Evolutionary conservation across 2,329 filamentous ascomycete species (phyloP), one percentile per base, ranked within the genome.

Genomic region (Cercospora sp.): DNA sequence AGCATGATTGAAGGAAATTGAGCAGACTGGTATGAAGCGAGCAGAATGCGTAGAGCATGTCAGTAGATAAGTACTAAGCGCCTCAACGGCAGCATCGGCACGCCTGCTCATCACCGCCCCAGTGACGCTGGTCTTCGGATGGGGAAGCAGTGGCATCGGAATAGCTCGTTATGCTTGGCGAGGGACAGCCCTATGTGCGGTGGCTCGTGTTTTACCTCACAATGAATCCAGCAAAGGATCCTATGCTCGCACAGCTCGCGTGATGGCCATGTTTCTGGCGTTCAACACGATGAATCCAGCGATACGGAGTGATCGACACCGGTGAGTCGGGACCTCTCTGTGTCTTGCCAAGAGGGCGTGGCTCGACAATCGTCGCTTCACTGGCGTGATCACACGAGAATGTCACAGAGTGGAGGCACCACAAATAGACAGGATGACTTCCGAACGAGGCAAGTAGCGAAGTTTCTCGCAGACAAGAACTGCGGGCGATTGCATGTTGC

Each of bases 111-210:
- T 49, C 34, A 45, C 24, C 13, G 34, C 60, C 18, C 26, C 37
- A 28, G 40, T 16, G 40, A 28, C 60, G 40, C 32, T 40, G 37
- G 13, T 45, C 40, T 49, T 40, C 60, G 60, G 37, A 45, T 62
- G 60, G 26, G 60, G 60, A 40, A 49, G 37, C 60, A 51, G 9
- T 62, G 60, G 26, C 34, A 45, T 62, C 60, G 60, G 60, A 62
- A 62, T 45, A 62, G 60, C 60, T 49, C 40, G 40, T 32, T 45
- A 40, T 26, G 21, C 58, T 61, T 43, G 60, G 60, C 37, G 37
- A 18, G 21, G 16, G 6, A 9, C 60, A 51, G 60, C 60, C 60
- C 60, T 62, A 34, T 49, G 60, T 26, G 60, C 32, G 37, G 26
- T 51, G 37, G 40, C 32, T 45, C 55, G 55, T 34, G 55, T 32